Base-by-base conservation (phyloP, 805 yeast genomes). In the Metschnikowia cubensis region DNA sequence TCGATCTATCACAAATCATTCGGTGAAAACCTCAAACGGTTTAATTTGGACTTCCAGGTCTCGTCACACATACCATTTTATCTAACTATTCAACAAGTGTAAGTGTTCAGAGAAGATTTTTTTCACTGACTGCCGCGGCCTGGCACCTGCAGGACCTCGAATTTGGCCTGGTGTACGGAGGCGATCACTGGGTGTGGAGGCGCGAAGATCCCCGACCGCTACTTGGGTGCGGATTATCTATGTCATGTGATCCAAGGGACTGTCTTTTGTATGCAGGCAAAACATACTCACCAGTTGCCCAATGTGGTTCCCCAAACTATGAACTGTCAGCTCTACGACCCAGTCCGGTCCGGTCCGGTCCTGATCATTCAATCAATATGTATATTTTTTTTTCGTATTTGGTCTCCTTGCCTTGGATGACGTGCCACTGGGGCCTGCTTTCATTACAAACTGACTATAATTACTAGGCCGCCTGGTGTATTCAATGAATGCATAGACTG, bases 11-110 rank as follows among this genome's bases (percentile, higher is more conserved):
- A 8, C 10, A 3, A 25, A 25, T 25, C 29, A 25, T 25, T 25
- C 29, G 29, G 11, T 25, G 10, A 25, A 25, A 25, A 7, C 29
- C 29, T 8, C 10, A 25, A 8, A 8, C 29, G 29, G 8, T 25
- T 25, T 10, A 25, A 25, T 25, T 25, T 11, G 29, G 29, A 25
- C 29, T 25, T 25, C 11, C 10, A 25, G 3, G 29, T 13, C 17
- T n/a, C 21, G 34, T 17, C 18, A 21, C 14, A 57, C 60, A 57
- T 57, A 57, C 60, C 60, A 57, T 57, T 55, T 55, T 55, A 54
- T 55, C 59, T 55, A 48, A 51, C 39, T 56, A 51, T 55, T 53
- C 53, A 51, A 47, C 49, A 34, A 22, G 45, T 13, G 11, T 5
- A 33, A 6, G 37, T 14, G 10, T 11, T 15, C 25, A 11, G 36